Evolutionary conservation across 495 filamentous ascomycete genomes (phyloP), one percentile per base, ranked within the genome.

Genomic region (Penicillium ochrochloron): DNA sequence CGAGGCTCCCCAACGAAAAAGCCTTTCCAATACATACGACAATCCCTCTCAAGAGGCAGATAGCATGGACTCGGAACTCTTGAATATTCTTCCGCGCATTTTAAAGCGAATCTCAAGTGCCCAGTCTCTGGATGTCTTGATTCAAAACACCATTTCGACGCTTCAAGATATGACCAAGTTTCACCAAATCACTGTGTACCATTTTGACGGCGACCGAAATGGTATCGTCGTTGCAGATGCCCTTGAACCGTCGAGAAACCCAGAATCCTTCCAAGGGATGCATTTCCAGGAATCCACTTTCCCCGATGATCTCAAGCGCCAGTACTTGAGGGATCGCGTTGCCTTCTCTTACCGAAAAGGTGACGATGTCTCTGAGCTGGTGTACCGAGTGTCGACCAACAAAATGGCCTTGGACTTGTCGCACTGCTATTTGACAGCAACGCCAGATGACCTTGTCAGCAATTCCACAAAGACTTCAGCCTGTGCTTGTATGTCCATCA

Each of bases 101-200:
- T 89, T 94, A 71, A 90, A 92, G 65, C 90, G 91, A 71, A 79
- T 95, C 21, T 84, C 90, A 23, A 86, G 84, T 10, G 89, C 92
- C 9, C 82, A 86, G 33, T 87, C 83, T 61, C 77, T 95, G 9
- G 88, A 90, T 12, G 27, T 10, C 0, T 60, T 76, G 25, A 35
- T 73, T 27, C 46, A 68, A 15, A 21, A 64, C 15, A 52, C 57
- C 23, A 58, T 67, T 5, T 34, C 29, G 7, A 60, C 77, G 6
- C 80, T 95, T 23, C 93, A 94, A 67, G 88, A 92, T 59, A 70
- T 96, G 41, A 91, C 90, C 0, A 88, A 89, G 0, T 96, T 96
- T 69, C 89, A 96, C 68, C 88, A 92, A 11, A 89, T 93, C 23
- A 95, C 94, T 85, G 83, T 97, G 35, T 96, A 95, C 70, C 91